A percentile compares a stretch with the other conserved stretches of the same genome.
Conservation (phyloP, 192 early-diverging fungal genomes). For the Gryganskiella cystojenkinii region DNA sequence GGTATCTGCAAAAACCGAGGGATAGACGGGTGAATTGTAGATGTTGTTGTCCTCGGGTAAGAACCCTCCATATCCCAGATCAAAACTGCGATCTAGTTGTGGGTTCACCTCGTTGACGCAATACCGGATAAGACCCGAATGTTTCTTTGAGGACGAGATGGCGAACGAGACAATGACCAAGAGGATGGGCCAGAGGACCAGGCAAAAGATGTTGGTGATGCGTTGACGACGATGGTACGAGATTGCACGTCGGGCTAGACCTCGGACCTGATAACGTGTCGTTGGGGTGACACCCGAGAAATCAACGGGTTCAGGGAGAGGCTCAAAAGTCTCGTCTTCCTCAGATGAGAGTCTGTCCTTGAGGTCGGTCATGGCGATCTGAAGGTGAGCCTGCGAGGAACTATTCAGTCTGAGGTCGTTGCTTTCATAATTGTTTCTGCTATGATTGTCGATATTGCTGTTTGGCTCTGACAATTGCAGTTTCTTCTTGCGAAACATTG, state of each 20-base stretch:
- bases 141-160: not conserved
- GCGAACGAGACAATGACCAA: constrained; percentile 5
- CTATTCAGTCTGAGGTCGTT: not conserved
- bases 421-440: too few relatives aligned
- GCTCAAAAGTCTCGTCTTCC: not conserved
- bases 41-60: constrained; percentile 2
- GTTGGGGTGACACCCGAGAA: constrained; percentile 1
- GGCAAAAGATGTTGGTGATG: constrained; percentile 3
- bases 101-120: constrained; percentile 14
- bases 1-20: not conserved
- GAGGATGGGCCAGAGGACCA: constrained; percentile 12
- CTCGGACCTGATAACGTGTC: constrained; percentile 9
- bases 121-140: not conserved
- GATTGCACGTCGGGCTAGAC: constrained; percentile 5
- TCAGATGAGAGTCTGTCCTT: not conserved
- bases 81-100: not conserved
- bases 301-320: constrained; percentile 8
- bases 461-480: too few relatives aligned
- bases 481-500: not conserved
- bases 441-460: too few relatives aligned
- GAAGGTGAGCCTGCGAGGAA: not conserved
- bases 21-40: constrained; percentile 1
- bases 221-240: constrained; percentile 20
- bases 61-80: not conserved
- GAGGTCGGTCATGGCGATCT: not conserved